Base-by-base conservation (phyloP, 495 filamentous ascomycete genomes). In the Pseudoneurospora amorphoporcata region DNA sequence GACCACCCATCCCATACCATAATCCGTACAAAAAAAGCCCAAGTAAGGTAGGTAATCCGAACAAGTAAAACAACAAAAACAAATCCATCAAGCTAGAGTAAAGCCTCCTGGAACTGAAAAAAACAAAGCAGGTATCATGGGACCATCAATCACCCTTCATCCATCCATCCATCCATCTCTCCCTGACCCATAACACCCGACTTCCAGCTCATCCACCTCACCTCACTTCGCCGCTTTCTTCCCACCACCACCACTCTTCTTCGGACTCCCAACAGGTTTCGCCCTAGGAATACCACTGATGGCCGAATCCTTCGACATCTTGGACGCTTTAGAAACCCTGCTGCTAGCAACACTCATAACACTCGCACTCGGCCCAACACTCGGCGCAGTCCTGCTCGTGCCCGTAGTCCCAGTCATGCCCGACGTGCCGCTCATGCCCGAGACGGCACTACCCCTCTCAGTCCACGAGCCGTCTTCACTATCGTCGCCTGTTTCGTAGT, bases 351-450 rank as follows among this genome's bases (percentile, higher is more conserved):
- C n/a, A 47, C 43, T 0, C 53, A 61, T 61, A 2, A 61, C 53
- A 1, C 19, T 29, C 29, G 53, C 53, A 61, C 12, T 35, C 5
- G 53, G 53, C 53, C 23, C 53, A 61, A 61, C 4, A 37, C 53
- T 65, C 0, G 23, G 6, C 0, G 23, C 53, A 6, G 53, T 65
- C 14, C 53, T 17, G 23, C 53, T 61, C 3, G 53, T 61, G 2
- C 58, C 82, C 16, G 85, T 65, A 2, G 53, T 23, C 23, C 23
- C 23, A 23, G 23, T 23, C 23, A 23, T 42, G 12, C 42, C 82
- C 19, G 85, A 83, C 37, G 88, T 86, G 3, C 90, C 91, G 75
- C n/a, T 53, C 45, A 53, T 58, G 47, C 47, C 47, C 19, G 53
- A 65, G 14, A 65, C 14, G 53, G 53, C 29, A 65, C 53, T 65